Evolutionary conservation across 192 early-diverging fungal genomes (phyloP).

Genomic region (Coemansia sp.): DNA sequence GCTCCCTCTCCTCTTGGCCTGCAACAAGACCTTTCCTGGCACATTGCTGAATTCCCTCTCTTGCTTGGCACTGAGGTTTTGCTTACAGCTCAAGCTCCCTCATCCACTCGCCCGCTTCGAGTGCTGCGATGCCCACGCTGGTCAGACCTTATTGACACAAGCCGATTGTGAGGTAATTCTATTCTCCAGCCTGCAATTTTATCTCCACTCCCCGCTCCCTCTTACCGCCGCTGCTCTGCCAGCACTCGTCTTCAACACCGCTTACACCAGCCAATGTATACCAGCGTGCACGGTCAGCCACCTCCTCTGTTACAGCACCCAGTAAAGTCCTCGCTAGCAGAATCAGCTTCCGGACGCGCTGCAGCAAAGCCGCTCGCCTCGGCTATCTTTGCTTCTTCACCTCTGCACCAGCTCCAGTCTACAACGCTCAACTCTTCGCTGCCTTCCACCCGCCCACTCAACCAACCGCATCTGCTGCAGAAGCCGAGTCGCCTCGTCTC

Average conservation of each 20-base stretch:
- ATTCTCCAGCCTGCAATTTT: conserved; percentile 8
- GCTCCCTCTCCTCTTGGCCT: neutral
- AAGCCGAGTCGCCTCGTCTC: conserved; percentile 19
- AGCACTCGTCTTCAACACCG: neutral
- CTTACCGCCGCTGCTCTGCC: neutral
- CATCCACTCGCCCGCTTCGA: neutral
- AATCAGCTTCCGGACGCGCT: conserved; percentile 33
- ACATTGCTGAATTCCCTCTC: neutral
- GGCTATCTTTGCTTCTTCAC: conserved; percentile 24
- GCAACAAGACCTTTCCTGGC: neutral
- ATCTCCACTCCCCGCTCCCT: neutral
- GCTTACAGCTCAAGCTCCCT: neutral
- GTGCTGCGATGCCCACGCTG: conserved; percentile 8
- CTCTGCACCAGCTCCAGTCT: conserved; percentile 19
- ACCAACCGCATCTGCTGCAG: conserved; percentile 19
- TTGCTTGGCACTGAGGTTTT: neutral
- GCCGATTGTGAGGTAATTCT: conserved; percentile 36
- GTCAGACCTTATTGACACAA: conserved; percentile 7
- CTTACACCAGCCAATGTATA: conserved; percentile 26
- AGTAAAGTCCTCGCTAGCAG: conserved; percentile 32
- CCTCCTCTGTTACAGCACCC: conserved; percentile 48
- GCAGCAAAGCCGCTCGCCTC: conserved; percentile 30
- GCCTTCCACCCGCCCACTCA: conserved; percentile 24
- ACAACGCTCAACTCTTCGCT: conserved; percentile 18
- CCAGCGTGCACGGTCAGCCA: conserved; percentile 53